phyloP scores from a whole-genome alignment of 1,284 basidiomycete species.

The Trichosporon asahii region DNA sequence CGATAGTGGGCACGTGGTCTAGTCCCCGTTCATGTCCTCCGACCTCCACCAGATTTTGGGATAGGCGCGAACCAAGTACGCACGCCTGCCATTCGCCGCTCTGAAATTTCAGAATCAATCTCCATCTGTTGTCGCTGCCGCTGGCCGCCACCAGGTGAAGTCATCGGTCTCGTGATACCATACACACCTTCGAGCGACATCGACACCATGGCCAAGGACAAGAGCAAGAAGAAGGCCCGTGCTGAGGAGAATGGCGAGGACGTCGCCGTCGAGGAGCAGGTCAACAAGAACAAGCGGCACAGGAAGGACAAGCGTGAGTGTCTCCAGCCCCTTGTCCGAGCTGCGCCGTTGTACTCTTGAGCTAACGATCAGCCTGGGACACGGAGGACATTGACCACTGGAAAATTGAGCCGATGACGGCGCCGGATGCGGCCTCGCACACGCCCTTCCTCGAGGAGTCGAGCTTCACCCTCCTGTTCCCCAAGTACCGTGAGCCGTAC shows the following conservation, averaged over 20 bases:
- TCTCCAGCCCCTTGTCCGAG: background rate
- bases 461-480: slow-evolving; percentile 96
- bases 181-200: background rate
- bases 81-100: background rate
- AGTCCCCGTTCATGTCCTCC: background rate
- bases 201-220: slow-evolving; percentile 12
- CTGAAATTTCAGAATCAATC: slow-evolving; percentile 5
- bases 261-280: slow-evolving; percentile 30
- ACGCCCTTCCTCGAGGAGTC: slow-evolving; percentile 86
- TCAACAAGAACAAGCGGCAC: slow-evolving; percentile 80
- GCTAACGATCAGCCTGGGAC: slow-evolving; percentile 74
- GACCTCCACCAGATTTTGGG: background rate
- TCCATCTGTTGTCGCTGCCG: background rate
- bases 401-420: slow-evolving; percentile 78
- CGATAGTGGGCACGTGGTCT: background rate
- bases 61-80: background rate
- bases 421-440: slow-evolving; percentile 58
- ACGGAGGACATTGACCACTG: slow-evolving; percentile 99
- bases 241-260: slow-evolving; percentile 26
- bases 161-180: background rate
- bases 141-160: background rate
- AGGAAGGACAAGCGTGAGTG: slow-evolving; percentile 83
- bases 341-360: background rate
- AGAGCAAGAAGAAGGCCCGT: slow-evolving; percentile 27
- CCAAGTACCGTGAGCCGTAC: slow-evolving; percentile 97